Percentiles rank a stretch among this genome's conserved stretches.
phyloP scores from a whole-genome alignment of 2,329 filamentous ascomycete species.

The Bipolaris oryzae region DNA sequence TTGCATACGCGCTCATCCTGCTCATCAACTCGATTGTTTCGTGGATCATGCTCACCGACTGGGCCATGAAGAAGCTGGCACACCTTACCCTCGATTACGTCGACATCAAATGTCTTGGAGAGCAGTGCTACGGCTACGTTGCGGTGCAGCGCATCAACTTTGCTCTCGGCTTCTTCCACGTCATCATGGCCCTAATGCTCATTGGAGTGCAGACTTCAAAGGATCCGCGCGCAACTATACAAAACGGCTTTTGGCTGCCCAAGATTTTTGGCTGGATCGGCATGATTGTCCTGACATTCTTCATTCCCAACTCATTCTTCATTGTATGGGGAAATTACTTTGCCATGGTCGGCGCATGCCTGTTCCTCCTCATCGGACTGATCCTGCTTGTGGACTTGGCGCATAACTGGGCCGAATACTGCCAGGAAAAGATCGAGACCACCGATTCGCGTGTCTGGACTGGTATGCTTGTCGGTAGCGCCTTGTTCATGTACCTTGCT shows the following conservation, averaged over 20 bases:
- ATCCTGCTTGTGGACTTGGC: slow-evolving; percentile 93
- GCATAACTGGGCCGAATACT: slow-evolving; percentile 97
- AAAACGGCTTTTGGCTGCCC: slow-evolving; percentile 99
- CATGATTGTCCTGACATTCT: slow-evolving; percentile 87
- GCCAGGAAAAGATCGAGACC: slow-evolving; percentile 89
- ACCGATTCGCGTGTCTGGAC: slow-evolving; percentile 86
- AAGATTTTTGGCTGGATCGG: slow-evolving; percentile 90
- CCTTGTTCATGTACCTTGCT: slow-evolving; percentile 88
- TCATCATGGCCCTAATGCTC: slow-evolving; percentile 81
- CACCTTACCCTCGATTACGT: slow-evolving; percentile 93
- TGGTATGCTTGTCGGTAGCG: slow-evolving; percentile 85
- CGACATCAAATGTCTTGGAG: slow-evolving; percentile 86
- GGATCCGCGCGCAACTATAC: slow-evolving; percentile 82
- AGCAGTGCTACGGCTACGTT: slow-evolving; percentile 92
- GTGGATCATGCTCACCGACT: slow-evolving; percentile 99
- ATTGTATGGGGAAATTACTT: slow-evolving; percentile 96
- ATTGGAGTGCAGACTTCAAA: slow-evolving; percentile 87
- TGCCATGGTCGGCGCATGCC: slow-evolving; percentile 82
- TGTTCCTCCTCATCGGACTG: slow-evolving; percentile 91
- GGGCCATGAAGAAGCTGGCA: slow-evolving; percentile 95
- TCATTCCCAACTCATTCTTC: slow-evolving; percentile 95
- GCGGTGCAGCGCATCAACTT: slow-evolving; percentile 98
- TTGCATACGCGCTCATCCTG: slow-evolving; percentile 93
- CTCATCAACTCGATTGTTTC: slow-evolving; percentile 95
- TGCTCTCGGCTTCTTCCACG: slow-evolving; percentile 90